Base-by-base conservation (phyloP, 2,329 filamentous ascomycete species). In the Penicillium brasilianum region DNA sequence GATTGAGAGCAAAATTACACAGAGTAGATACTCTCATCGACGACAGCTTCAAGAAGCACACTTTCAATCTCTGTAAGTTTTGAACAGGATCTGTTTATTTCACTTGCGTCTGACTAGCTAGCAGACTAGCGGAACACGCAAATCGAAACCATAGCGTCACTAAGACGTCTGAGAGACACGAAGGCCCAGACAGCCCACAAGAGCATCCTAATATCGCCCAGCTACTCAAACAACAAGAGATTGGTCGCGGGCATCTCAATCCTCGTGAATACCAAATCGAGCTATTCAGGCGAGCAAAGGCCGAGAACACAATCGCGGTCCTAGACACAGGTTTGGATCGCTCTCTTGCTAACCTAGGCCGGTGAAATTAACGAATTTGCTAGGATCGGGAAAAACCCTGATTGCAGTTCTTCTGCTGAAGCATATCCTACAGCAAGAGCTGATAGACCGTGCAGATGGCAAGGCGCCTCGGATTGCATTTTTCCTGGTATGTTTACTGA, bases 201-300 rank as follows among this genome's bases (percentile, higher is more conserved):
- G 22, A 28, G 22, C 81, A 84, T 51, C 77, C 85, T 20, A 87
- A 84, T 1, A 83, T 84, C 43, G 77, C 78, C n/a, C 78, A 81
- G 49, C 76, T 88, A 4, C 76, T 87, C 55, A 80, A 80, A 8
- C 83, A 83, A 60, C 80, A 86, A 64, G 82, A 84, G 50, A 77
- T 79, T 6, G 77, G 77, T 1, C 70, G 77, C 37, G 91, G 92
- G 56, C 93, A 95, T 61, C 85, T 87, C 11, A 90, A 88, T 56
- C 92, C 93, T 0, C 85, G 94, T 52, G 92, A 97, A 70, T 99
- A 98, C 71, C 95, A 99, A 74, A 81, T 91, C 13, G 94, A 98
- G 73, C 84, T 99, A 0, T 98, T 95, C 71, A 92, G 97, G 74
- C 86, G 86, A 65, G 94, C 95, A 4, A 97, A 95, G 72, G 73